Base-by-base conservation (phyloP, 805 yeast species). In the Cyberlindnera saturnus region DNA sequence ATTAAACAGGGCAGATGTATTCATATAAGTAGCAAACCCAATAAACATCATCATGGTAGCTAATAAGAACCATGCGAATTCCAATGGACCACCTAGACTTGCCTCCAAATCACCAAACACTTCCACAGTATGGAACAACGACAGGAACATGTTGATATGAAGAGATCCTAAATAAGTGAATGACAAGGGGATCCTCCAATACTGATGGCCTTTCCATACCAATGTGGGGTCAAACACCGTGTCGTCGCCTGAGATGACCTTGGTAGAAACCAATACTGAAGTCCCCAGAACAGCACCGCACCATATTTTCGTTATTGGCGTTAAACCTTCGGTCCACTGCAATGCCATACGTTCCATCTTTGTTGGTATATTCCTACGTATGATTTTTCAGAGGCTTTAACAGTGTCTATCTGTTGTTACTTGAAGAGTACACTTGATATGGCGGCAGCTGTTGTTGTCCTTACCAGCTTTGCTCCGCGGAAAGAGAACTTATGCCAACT, bases 271-370 rank as follows among this genome's bases (percentile, higher is more conserved):
- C 1, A 53, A 39, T 6, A 48, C 20, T 0, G 61, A 49, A 3
- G 48, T 39, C 3, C 35, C 29, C 4, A 50, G 7, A 6, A 47
- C 34, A 2, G 46, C 39, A 1, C 41, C 39, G 1, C 42, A 28
- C 60, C 59, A 55, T 15, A 42, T 18, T 33, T 51, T 44, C 2
- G 61, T 57, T 3, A 49, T 51, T 5, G 43, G 17, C 5, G 61
- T 60, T 19, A 52, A 31, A 9, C 39, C 43, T 2, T 19, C 40
- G 6, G 43, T 40, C 51, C 52, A 48, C 7, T 53, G 50, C 19
- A 52, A 16, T 2, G 46, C 43, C 15, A 54, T 45, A 17, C 56
- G 46, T 14, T 56, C 61, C 61, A 56, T 56, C 2, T 13, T 36
- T n/a, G 36, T 34, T 23, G 11, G 5, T 23, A 23, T 23, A 23